phyloP scores from a whole-genome alignment of 2,329 filamentous ascomycete species.

The Microcyclosporella mali region DNA sequence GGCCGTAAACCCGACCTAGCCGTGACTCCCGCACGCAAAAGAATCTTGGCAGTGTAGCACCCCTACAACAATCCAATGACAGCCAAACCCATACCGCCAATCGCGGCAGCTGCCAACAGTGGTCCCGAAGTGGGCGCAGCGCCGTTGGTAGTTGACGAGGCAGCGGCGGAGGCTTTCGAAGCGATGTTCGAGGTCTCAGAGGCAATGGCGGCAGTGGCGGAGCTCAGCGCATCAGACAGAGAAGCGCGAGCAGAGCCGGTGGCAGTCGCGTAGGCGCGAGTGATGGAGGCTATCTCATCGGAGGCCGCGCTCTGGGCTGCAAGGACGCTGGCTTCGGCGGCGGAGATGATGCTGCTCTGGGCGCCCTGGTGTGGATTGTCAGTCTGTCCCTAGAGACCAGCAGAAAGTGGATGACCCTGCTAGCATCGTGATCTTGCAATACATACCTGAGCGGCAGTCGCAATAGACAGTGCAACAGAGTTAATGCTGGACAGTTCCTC shows the following conservation, averaged over 20 bases:
- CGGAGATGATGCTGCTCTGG: conserved; percentile 10
- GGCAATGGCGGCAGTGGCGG: conserved; percentile 5
- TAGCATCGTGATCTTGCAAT: too few relatives aligned
- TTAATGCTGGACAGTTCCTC: conserved; percentile 14
- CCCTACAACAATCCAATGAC: conserved; percentile 15
- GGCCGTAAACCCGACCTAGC: too few relatives aligned
- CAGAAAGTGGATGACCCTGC: too few relatives aligned
- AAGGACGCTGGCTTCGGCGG: conserved; percentile 11
- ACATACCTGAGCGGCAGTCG: conserved; percentile 12
- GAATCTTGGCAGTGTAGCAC: too few relatives aligned
- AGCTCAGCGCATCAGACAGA: conserved; percentile 2
- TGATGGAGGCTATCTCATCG: conserved; percentile 6
- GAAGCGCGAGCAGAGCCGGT: conserved; percentile 9
- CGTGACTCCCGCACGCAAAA: too few relatives aligned
- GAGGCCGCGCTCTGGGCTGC: conserved; percentile 9
- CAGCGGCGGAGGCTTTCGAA: conserved; percentile 1
- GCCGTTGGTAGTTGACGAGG: conserved; percentile 5
- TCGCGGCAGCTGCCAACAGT: conserved; percentile 15
- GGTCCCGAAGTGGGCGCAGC: conserved; percentile 12
- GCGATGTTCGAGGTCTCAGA: not conserved
- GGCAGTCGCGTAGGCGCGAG: conserved; percentile 7
- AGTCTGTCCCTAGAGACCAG: too few relatives aligned
- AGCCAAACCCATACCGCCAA: conserved; percentile 14
- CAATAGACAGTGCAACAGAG: conserved; percentile 10
- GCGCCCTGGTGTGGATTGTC: conserved; percentile 5